phyloP scores from a whole-genome alignment of 2,329 filamentous ascomycete species.

The Cladosporium sphaerospermum region DNA sequence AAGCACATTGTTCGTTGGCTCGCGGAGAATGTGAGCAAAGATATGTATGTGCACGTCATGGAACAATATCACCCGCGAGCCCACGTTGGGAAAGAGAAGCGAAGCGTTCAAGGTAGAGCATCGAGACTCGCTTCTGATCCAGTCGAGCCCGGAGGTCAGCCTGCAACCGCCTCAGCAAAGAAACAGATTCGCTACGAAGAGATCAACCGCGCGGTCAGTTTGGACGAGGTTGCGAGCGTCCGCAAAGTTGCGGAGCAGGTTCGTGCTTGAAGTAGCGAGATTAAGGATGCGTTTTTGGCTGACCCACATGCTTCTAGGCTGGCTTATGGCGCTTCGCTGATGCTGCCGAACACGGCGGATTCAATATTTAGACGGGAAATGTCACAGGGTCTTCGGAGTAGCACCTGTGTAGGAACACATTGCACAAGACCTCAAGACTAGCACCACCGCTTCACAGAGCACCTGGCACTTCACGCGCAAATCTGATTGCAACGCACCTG shows the following conservation, averaged over 20 bases:
- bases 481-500: too few species aligned
- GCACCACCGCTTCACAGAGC: too few species aligned
- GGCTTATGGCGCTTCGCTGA: slow-evolving; percentile 78
- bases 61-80: slow-evolving; percentile 79
- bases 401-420: too few species aligned
- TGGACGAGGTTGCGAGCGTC: slow-evolving; percentile 60
- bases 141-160: neutral
- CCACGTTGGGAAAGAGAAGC: slow-evolving; percentile 67
- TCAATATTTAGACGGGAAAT: slow-evolving; percentile 31
- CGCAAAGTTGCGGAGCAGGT: slow-evolving; percentile 54
- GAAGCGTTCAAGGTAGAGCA: slow-evolving; percentile 14
- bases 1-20: slow-evolving; percentile 70
- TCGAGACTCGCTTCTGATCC: neutral
- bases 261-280: neutral
- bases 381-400: neutral
- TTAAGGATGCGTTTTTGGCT: too few species aligned
- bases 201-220: slow-evolving; percentile 65
- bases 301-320: slow-evolving; percentile 35
- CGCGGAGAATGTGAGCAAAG: slow-evolving; percentile 63
- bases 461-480: too few species aligned
- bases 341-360: slow-evolving; percentile 50
- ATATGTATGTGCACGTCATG: slow-evolving; percentile 81
- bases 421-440: too few species aligned
- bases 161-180: slow-evolving; percentile 13
- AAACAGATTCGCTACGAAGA: slow-evolving; percentile 62